Evolutionary conservation across 306 rosid species (phyloP), one percentile per base, ranked within the genome.

Genomic region (Arachis hypogaea): DNA sequence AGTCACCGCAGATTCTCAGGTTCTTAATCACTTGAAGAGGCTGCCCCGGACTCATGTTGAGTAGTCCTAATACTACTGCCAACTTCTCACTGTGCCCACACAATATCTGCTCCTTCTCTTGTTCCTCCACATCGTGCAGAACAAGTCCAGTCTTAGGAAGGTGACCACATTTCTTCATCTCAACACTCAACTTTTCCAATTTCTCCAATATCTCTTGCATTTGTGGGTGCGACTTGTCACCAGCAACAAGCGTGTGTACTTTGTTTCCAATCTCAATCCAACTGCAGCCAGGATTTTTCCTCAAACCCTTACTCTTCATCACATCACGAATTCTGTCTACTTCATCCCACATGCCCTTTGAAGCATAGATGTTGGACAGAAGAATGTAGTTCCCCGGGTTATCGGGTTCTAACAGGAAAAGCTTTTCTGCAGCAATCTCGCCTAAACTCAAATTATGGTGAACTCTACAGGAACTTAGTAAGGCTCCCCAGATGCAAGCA

Each of bases 201-300:
- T 86, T 90, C 40, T 79, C 85, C 74, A 75, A 55, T 68, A 90
- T 84, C 77, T 68, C 82, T 57, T 73, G 59, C 86, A 83, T 88
- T 64, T 90, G 93, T 42, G 89, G 93, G 76, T 90, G 92, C n/a
- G 88, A 76, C 60, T 77, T 82, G 83, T 90, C 93, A 28, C 96
- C 88, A 18, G 91, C 88, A 77, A 90, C 86, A 82, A 90, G 91
- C 74, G 71, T 82, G 86, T 87, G 92, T 33, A 91, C 82, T 68
- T 80, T 75, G 64, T 46, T 89, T 59, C 87, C 85, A 6, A 91
- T 42, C 77, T 88, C 92, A 69, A 84, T 88, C 97, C 97, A 89
- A 82, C 97, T 87, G 73, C 84, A 91, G 28, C 97, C 97, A 9
- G 95, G 97, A 63, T 91, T 91, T 86, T 91, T 91, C 74, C 84